Conservation (phyloP, 1,284 basidiomycete species). For the Stereum hirsutum region DNA sequence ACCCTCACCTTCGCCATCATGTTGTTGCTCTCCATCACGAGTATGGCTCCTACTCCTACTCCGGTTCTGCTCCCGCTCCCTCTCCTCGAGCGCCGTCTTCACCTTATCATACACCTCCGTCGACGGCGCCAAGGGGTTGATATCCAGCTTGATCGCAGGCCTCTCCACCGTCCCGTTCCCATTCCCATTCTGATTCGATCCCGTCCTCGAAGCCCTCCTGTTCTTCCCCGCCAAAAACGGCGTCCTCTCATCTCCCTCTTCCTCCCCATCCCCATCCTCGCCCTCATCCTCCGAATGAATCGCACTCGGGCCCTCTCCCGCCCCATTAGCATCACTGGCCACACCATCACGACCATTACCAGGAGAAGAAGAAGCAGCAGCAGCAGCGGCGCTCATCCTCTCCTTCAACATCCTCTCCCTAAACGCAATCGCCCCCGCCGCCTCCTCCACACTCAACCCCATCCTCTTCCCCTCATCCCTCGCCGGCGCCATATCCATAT, state of each 20-base stretch:
- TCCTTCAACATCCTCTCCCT: slow-evolving; percentile 73
- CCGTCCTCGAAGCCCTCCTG: no score
- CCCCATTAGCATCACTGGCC: background rate
- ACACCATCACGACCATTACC: background rate
- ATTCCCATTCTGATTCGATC: no score
- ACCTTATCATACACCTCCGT: slow-evolving; percentile 76
- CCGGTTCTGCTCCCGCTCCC: slow-evolving; percentile 31
- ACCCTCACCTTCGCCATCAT: slow-evolving; percentile 23
- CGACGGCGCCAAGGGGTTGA: slow-evolving; percentile 80
- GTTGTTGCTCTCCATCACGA: slow-evolving; percentile 13
- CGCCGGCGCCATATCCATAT: slow-evolving; percentile 57
- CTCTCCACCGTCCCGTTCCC: slow-evolving; percentile 22
- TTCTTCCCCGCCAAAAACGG: slow-evolving; percentile 4
- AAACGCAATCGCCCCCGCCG: slow-evolving; percentile 74
- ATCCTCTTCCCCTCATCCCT: slow-evolving; percentile 74
- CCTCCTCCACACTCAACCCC: slow-evolving; percentile 61
- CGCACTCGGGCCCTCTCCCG: background rate
- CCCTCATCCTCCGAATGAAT: slow-evolving; percentile 17
- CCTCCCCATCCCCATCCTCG: slow-evolving; percentile 23
- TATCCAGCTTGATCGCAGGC: slow-evolving; percentile 55
- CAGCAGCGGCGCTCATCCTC: slow-evolving; percentile 15
- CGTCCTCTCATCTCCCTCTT: slow-evolving; percentile 11
- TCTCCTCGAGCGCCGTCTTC: slow-evolving; percentile 64
- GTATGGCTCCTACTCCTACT: no score
- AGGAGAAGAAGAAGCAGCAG: slow-evolving; percentile 10